Base-by-base conservation (phyloP, 2,329 filamentous ascomycete genomes). In the Cryphonectria carpinicola region DNA sequence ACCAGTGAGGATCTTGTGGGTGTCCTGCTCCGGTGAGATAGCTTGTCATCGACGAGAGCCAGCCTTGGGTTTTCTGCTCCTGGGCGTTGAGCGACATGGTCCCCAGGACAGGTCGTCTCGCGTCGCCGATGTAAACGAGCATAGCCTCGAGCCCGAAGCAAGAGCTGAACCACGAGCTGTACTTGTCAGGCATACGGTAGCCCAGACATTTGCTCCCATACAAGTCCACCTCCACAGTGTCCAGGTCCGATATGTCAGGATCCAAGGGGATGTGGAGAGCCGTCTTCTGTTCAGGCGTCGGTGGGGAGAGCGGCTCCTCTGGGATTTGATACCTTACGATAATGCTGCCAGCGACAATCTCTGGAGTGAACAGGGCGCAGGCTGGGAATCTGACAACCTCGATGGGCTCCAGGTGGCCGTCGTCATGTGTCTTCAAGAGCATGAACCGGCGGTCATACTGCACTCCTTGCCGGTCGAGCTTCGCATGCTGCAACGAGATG, bases 391-490 rank as follows among this genome's bases (percentile, higher is more conserved):
- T 72, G 0, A 85, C 79, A 43, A 93, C 81, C 76, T 91, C 88
- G 79, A 94, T 86, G 75, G 90, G 89, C 72, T 82, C 80, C 39
- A 87, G 76, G 49, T 78, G 76, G 25, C 76, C 82, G 56, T 81
- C 79, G 60, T 80, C 75, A 25, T 82, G 77, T 73, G 87, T 82
- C 74, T 86, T 87, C 72, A 89, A 85, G 4, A 94, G 85, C 88
- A 94, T 92, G 80, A 93, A 94, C 46, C 84, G 84, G 13, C 92
- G 87, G 81, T 94, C 92, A 77, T 92, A 82, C 56, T 83, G 81
- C 74, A 93, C 83, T 19, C 92, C 91, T 73, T 89, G 85, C n/a
- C 84, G 82, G 6, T 86, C 87, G 63, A 93, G 79, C n/a, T 80
- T 79, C 3, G 89, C 84, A 0, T 81, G 79, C 5, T 82, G 71